Percentiles rank a stretch among this genome's conserved stretches.
phyloP scores from a whole-genome alignment of 2,329 filamentous ascomycete genomes.

The Neonectria sp. region DNA sequence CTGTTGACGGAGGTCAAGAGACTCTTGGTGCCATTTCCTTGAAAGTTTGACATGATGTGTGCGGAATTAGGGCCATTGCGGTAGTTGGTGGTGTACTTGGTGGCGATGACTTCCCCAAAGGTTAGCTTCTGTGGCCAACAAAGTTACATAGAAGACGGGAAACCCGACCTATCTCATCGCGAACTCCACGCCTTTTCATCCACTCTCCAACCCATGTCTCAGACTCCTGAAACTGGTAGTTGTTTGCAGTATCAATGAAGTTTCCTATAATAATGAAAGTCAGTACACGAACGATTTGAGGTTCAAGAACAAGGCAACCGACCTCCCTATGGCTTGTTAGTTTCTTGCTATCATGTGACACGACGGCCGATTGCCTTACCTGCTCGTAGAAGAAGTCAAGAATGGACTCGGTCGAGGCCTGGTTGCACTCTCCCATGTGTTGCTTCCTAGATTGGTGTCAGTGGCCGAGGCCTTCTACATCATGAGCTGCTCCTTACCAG shows the following conservation, averaged over 20 bases:
- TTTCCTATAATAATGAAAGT: constrained; percentile 64
- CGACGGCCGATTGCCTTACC: constrained; percentile 48
- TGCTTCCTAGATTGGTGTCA: constrained; percentile 57
- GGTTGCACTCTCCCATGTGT: constrained; percentile 76
- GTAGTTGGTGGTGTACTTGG: constrained; percentile 77
- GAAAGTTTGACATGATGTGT: constrained; percentile 66
- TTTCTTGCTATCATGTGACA: neutral
- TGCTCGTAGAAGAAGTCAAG: constrained; percentile 77
- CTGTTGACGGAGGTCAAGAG: constrained; percentile 68
- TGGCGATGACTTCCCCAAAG: constrained; percentile 71
- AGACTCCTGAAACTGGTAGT: constrained; percentile 75
- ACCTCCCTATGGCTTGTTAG: constrained; percentile 48
- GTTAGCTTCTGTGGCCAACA: constrained; percentile 8
- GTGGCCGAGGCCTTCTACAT: neutral
- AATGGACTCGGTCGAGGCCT: constrained; percentile 73
- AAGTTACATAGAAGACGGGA: neutral
- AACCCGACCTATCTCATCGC: constrained; percentile 73
- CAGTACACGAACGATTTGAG: neutral
- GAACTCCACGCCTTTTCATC: constrained; percentile 75
- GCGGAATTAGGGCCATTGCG: constrained; percentile 57
- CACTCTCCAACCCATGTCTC: constrained; percentile 80
- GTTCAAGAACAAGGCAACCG: constrained; percentile 9
- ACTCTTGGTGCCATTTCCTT: constrained; percentile 75
- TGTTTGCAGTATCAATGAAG: constrained; percentile 81
- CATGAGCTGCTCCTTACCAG: constrained; percentile 53